These are phyloP conservation scores for Elymus sibiricus DNA, from an alignment of 176 grass and related monocot genomes.

Conservation along the genomic window DNA sequence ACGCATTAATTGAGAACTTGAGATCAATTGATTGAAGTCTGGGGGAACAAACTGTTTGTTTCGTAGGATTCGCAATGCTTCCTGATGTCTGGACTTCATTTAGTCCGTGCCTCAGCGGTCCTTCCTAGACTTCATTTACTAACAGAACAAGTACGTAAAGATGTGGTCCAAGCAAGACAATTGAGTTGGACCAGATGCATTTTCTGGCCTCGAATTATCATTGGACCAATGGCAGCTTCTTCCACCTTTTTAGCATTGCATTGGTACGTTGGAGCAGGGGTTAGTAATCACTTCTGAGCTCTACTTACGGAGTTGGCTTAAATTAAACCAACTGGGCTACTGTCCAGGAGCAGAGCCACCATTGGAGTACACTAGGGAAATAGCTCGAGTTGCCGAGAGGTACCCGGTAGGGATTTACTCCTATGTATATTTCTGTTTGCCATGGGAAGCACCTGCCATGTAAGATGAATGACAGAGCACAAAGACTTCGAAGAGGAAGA, in stretches of 20 bases:
- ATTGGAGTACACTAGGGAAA: background rate
- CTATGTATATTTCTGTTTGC: background rate
- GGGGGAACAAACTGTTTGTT: background rate
- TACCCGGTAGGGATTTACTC: background rate
- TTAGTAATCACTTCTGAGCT: slow-evolving; percentile 4
- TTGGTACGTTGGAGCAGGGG: background rate
- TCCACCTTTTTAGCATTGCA: background rate
- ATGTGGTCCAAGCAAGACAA: slow-evolving; percentile 22
- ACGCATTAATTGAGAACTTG: background rate
- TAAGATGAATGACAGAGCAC: background rate
- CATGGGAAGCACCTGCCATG: background rate
- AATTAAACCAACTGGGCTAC: background rate
- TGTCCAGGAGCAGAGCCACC: background rate
- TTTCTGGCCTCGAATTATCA: background rate
- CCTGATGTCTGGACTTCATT: slow-evolving; percentile 5
- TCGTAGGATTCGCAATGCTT: background rate
- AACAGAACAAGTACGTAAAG: background rate
- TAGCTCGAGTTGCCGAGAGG: background rate
- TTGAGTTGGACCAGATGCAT: background rate
- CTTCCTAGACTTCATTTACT: slow-evolving; percentile 9
- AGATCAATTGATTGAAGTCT: background rate
- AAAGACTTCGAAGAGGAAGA: background rate
- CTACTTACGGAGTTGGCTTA: background rate
- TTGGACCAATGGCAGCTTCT: background rate
- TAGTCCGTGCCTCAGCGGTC: background rate